These are phyloP conservation scores for Daedaleopsis nitida DNA, from an alignment of 768 basidiomycete genomes.

Conservation along the genomic window DNA sequence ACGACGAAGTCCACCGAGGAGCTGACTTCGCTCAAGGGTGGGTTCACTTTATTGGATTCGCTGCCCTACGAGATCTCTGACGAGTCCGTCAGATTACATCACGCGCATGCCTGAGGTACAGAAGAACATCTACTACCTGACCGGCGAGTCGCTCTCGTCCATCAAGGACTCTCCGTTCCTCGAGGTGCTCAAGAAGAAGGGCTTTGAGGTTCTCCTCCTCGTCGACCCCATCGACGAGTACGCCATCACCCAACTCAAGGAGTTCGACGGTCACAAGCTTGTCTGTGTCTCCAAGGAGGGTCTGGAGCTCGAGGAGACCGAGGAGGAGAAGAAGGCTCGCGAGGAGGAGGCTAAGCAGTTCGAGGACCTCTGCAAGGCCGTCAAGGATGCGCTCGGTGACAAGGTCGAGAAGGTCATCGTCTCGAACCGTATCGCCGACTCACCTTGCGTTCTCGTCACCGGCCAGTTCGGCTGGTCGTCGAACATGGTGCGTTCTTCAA, in stretches of 20 bases:
- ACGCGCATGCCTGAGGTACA: constrained; percentile 99
- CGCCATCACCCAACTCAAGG: constrained; percentile 97
- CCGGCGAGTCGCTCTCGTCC: constrained; percentile 92
- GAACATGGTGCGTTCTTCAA: constrained; percentile 74
- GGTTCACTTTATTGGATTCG: constrained; percentile 21
- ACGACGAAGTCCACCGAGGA: constrained; percentile 94
- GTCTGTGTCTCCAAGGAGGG: constrained; percentile 99
- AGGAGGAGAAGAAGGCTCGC: constrained; percentile 91
- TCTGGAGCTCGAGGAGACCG: constrained; percentile 98
- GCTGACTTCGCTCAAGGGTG: constrained; percentile 91
- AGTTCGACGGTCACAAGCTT: constrained; percentile 98
- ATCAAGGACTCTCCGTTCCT: constrained; percentile 97
- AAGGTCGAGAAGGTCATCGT: constrained; percentile 99
- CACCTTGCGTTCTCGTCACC: constrained; percentile 95
- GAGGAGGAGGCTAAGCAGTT: constrained; percentile 85
- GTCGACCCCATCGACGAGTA: constrained; percentile 99
- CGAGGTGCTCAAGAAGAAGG: constrained; percentile 99
- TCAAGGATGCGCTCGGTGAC: constrained; percentile 98
- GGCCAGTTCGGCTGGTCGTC: constrained; percentile 99
- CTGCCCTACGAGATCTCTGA: constrained; percentile 2
- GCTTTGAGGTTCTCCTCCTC: constrained; percentile 96
- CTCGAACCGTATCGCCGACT: constrained; percentile 97
- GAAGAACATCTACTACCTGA: constrained; percentile 99
- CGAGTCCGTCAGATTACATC: constrained; percentile 76
- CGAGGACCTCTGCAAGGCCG: constrained; percentile 86